Conservation (phyloP, 2,329 filamentous ascomycete genomes). For the Thielaviopsis punctulata region DNA sequence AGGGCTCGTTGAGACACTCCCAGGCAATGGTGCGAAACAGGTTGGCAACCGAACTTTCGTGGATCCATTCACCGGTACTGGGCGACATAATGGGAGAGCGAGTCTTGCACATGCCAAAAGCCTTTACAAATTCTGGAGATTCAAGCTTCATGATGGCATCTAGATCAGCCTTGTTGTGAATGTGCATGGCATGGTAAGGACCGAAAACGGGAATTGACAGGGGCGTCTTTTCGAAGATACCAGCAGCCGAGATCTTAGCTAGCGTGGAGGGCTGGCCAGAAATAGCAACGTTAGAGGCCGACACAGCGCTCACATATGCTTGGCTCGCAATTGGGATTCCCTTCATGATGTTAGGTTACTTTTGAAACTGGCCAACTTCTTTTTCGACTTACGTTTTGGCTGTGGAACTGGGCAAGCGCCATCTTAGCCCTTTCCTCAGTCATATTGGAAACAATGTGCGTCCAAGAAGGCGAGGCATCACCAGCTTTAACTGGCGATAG, state of each 20-base stretch:
- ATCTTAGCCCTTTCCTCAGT: constrained; percentile 32
- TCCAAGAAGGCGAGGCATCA: constrained; percentile 44
- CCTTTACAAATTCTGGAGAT: constrained; percentile 22
- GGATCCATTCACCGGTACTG: constrained; percentile 27
- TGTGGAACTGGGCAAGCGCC: constrained; percentile 40
- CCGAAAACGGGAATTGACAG: constrained; percentile 36
- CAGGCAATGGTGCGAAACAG: constrained; percentile 27
- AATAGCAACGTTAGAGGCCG: constrained; percentile 30
- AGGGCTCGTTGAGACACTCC: constrained; percentile 33
- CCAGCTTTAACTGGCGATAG: constrained; percentile 20
- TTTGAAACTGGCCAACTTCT: background rate
- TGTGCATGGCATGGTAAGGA: constrained; percentile 38
- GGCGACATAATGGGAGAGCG: constrained; percentile 34
- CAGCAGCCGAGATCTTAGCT: constrained; percentile 24
- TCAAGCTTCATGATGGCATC: constrained; percentile 28
- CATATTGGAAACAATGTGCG: constrained; percentile 43
- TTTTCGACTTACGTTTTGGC: constrained; percentile 31
- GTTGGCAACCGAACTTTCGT: constrained; percentile 22
- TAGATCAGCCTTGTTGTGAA: constrained; percentile 29
- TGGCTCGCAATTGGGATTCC: constrained; percentile 26
- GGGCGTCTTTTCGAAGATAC: constrained; percentile 24
- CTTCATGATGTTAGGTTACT: constrained; percentile 8
- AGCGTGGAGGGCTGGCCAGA: constrained; percentile 37
- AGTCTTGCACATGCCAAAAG: constrained; percentile 26
- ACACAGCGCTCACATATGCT: constrained; percentile 37